Conservation (phyloP, 2,329 filamentous ascomycete genomes). For the Botrytis hyacinthi region DNA sequence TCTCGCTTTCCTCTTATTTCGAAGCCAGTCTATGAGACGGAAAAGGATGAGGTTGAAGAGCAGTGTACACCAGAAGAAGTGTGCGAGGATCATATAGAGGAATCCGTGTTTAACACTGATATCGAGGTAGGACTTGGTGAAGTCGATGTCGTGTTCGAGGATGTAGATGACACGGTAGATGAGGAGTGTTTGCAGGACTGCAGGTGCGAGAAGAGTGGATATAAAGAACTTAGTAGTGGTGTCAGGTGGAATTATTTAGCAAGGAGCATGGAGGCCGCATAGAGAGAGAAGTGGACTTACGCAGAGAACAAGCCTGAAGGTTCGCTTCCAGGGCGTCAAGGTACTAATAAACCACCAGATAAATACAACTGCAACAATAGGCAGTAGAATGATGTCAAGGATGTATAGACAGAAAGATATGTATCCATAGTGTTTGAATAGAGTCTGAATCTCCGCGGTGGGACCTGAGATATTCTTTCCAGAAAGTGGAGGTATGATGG, state of each 20-base stretch:
- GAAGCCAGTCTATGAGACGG: conserved; percentile 4
- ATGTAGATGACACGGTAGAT: background rate
- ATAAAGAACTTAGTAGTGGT: background rate
- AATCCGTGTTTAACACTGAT: background rate
- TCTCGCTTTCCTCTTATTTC: background rate
- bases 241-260: background rate
- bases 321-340: background rate
- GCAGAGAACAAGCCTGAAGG: conserved; percentile 1
- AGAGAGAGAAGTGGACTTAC: background rate
- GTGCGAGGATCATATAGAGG: background rate
- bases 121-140: background rate
- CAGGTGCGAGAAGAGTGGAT: background rate
- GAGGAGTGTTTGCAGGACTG: conserved; percentile 1
- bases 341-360: conserved; percentile 12
- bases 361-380: background rate
- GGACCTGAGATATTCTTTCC: background rate
- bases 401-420: conserved; percentile 4
- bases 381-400: background rate
- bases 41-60: background rate
- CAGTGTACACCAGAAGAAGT: background rate
- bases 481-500: background rate
- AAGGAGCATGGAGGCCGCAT: background rate
- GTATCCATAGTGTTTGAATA: conserved; percentile 7
- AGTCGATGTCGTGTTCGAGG: background rate
- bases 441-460: background rate